Evolutionary conservation across 1,284 basidiomycete species (phyloP).

Genomic region (Rhodotorula sp.): DNA sequence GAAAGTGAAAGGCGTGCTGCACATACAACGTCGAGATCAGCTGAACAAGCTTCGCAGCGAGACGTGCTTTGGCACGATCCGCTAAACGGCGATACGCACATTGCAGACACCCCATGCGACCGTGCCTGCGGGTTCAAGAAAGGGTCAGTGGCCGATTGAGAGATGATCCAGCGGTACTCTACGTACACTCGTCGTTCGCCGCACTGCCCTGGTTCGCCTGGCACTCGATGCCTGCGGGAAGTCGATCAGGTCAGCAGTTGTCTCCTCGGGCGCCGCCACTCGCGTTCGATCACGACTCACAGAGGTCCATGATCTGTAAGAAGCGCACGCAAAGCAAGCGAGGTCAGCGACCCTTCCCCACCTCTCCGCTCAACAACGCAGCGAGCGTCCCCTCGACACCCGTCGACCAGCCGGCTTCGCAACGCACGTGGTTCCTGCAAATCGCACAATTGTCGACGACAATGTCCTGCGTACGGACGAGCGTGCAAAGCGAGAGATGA

Average conservation of each 20-base stretch:
- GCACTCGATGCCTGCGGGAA: conserved; percentile 86
- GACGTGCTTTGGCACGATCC: no score
- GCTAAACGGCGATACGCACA: conserved; percentile 56
- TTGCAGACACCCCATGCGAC: conserved; percentile 99
- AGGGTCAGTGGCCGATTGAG: neutral
- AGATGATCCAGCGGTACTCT: neutral
- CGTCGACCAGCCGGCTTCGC: no score
- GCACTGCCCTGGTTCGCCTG: conserved; percentile 98
- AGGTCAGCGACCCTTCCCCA: no score
- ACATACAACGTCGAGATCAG: neutral
- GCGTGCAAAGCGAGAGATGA: neutral
- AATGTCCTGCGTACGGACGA: conserved; percentile 63
- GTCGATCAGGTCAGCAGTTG: conserved; percentile 14
- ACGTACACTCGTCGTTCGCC: conserved; percentile 82
- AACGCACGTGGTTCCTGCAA: conserved; percentile 39
- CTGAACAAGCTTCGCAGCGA: neutral
- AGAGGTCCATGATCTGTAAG: conserved; percentile 99
- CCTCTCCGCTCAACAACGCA: no score
- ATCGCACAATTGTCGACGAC: conserved; percentile 78
- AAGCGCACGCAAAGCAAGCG: conserved; percentile 51
- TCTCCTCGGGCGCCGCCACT: no score
- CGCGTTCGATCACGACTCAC: conserved; percentile 53
- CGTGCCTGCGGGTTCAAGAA: conserved; percentile 53
- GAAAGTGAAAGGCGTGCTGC: conserved; percentile 99
- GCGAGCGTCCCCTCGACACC: neutral